A percentile compares a stretch with the other conserved stretches of the same genome.
phyloP scores from a whole-genome alignment of 176 grass and related monocot species.

The Eleusine coracana region DNA sequence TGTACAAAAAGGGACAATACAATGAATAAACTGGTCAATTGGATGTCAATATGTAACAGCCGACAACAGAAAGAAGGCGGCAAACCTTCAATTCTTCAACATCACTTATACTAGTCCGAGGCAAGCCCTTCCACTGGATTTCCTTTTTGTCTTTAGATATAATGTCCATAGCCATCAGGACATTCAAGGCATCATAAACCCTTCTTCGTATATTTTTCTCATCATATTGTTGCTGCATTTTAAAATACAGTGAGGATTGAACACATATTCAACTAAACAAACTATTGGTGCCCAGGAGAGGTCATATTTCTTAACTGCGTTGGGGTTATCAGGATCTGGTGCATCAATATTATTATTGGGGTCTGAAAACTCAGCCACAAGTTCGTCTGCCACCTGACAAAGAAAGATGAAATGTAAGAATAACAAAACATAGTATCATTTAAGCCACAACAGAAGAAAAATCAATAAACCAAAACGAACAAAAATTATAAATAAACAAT shows the following conservation, averaged over 20 bases:
- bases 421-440: neutral
- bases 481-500: neutral
- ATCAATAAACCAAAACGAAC: neutral
- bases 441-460: neutral
- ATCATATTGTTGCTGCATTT: constrained; percentile 96
- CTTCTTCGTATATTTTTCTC: constrained; percentile 98
- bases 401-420: neutral
- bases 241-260: constrained; percentile 42
- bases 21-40: constrained; percentile 28
- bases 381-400: constrained; percentile 90
- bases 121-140: constrained; percentile 99
- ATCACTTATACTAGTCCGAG: constrained; percentile 86
- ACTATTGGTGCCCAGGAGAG: constrained; percentile 7
- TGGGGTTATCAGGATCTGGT: constrained; percentile 69
- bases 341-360: constrained; percentile 62
- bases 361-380: constrained; percentile 83
- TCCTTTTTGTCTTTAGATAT: constrained; percentile 99
- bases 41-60: neutral
- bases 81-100: constrained; percentile 90
- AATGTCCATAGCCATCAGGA: constrained; percentile 99
- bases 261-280: constrained; percentile 22
- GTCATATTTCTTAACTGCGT: constrained; percentile 43
- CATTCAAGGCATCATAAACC: constrained; percentile 96
- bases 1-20: constrained; percentile 42
- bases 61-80: neutral